These are phyloP conservation scores for Anisodus tanguticus DNA, from an alignment of 257 asterid species.

Conservation along the genomic window DNA sequence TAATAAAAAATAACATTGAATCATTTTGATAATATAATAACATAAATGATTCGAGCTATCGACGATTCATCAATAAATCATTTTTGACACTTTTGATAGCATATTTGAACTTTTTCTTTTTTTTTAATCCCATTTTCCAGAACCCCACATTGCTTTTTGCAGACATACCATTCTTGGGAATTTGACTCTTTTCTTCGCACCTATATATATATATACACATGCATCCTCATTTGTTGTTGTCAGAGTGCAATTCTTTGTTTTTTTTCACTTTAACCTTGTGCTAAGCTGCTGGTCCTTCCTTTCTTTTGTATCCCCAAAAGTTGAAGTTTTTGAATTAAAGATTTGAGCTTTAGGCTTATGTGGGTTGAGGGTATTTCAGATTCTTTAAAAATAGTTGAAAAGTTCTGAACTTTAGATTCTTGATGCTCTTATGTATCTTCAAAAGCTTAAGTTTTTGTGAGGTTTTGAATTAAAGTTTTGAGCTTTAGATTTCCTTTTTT, in stretches of 20 bases:
- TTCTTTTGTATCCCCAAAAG: background rate
- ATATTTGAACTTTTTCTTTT: no score
- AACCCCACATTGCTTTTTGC: constrained; percentile 48
- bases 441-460: background rate
- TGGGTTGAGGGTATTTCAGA: background rate
- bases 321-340: constrained; percentile 28
- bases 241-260: constrained; percentile 29
- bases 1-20: no score
- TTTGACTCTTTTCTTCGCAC: constrained; percentile 33
- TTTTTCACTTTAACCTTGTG: constrained; percentile 28
- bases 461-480: background rate
- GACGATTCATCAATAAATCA: no score
- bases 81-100: no score
- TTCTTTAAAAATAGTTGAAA: background rate
- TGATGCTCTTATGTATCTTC: background rate
- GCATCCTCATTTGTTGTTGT: constrained; percentile 32
- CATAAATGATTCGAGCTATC: no score
- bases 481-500: background rate
- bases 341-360: background rate
- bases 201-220: constrained; percentile 18
- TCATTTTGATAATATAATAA: no score
- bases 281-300: constrained; percentile 3
- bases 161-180: constrained; percentile 57
- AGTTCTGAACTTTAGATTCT: constrained; percentile 21
- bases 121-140: constrained; percentile 43